These are phyloP conservation scores for Isatis tinctoria DNA, from an alignment of 345 rosid genomes.

Conservation along the genomic window DNA sequence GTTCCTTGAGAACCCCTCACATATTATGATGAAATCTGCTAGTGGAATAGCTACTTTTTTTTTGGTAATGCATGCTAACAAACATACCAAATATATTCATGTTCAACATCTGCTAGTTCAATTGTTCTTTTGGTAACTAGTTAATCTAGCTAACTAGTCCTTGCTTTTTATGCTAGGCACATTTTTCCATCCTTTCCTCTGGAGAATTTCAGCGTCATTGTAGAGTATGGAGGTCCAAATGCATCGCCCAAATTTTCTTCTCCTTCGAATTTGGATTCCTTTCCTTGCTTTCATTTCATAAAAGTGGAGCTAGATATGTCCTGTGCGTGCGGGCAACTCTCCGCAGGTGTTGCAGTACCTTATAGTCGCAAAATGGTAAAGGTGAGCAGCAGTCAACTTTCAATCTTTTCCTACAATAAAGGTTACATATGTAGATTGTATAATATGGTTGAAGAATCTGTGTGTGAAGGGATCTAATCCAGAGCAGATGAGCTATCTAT, in stretches of 20 bases:
- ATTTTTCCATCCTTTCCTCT: slow-evolving; percentile 47
- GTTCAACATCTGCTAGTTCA: not conserved
- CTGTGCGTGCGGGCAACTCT: slow-evolving; percentile 45
- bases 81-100: not conserved
- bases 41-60: not conserved
- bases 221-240: slow-evolving; percentile 59
- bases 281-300: slow-evolving; percentile 46
- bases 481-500: slow-evolving; percentile 3
- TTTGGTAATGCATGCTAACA: slow-evolving; percentile 11
- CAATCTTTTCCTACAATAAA: not conserved
- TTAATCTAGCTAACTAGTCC: slow-evolving; percentile 19
- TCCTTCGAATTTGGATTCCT: slow-evolving; percentile 26
- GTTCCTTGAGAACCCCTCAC: not conserved
- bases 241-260: slow-evolving; percentile 40
- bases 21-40: not conserved
- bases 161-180: slow-evolving; percentile 37
- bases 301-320: slow-evolving; percentile 46
- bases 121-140: not conserved
- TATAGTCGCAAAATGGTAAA: slow-evolving; percentile 19
- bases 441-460: slow-evolving; percentile 6
- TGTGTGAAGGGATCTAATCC: slow-evolving; percentile 4
- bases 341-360: slow-evolving; percentile 46
- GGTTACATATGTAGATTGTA: not conserved
- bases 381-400: slow-evolving; percentile 34
- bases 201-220: slow-evolving; percentile 45